Base-by-base conservation (phyloP, 441 rosid species). In the Macaranga tanarius region DNA sequence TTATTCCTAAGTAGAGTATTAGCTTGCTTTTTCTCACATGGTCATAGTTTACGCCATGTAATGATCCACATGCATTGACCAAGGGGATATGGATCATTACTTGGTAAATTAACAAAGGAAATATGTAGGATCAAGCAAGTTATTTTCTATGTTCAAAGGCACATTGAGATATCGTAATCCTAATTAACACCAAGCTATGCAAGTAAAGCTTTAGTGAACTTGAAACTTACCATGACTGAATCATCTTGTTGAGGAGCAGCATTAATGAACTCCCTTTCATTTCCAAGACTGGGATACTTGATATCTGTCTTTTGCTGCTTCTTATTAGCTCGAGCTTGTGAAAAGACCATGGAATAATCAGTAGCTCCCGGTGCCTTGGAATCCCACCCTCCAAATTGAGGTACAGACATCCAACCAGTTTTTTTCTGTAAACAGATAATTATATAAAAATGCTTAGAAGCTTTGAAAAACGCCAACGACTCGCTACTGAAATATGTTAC, bases 361-460 rank as follows among this genome's bases (percentile, higher is more conserved):
- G 88, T 86, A 10, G 80, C 80, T 31, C 80, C 90, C 5, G 80
- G 76, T 65, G 72, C 76, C 69, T 80, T 81, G 45, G 84, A 85
- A 75, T 89, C 92, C 97, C 98, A 92, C 9, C 79, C 93, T 77
- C 98, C 98, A 57, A 92, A 92, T 80, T 85, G 89, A 62, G 97
- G 97, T 62, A 89, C 83, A 22, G 95, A 69, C 75, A 68, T 62
- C 89, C 87, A 83, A 22, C 74, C 84, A 66, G 56, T 47, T 25
- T 81, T 77, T 25, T 81, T 79, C 90, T 89, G 85, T 19, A 65
- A 7, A 62, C 45, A 57, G 12, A 58, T 8, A 61, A 56, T 25
- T 8, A 51, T 25, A 16, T 12, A 10, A 34, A 1, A 22, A n/a
- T 17, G 55, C 26, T 64, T 42, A 28, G 76, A 65, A 76, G 45